Conservation (phyloP, 2,329 filamentous ascomycete genomes). For the Fusarium piperis region DNA sequence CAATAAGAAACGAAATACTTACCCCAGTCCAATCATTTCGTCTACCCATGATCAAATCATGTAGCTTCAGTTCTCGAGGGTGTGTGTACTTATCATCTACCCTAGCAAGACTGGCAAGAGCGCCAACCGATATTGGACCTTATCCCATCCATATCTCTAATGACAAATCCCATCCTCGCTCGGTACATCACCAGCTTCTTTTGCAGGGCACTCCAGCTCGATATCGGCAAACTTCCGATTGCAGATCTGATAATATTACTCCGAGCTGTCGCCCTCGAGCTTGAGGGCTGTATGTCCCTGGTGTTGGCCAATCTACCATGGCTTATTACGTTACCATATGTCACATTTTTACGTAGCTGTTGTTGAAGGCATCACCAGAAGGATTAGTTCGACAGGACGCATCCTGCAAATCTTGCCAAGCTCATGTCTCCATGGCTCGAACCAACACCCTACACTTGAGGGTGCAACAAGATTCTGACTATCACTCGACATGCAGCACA, state of each 20-base stretch:
- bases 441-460: slow-evolving; percentile 13
- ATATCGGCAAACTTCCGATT: not conserved
- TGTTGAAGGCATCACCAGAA: not conserved
- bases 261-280: not conserved
- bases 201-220: not conserved
- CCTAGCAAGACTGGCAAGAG: not conserved
- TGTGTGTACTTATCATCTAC: not conserved
- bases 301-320: not conserved
- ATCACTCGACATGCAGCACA: slow-evolving; percentile 5
- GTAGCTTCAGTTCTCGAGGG: not conserved
- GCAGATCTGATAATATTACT: not conserved
- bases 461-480: slow-evolving; percentile 7
- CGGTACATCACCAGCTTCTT: not conserved
- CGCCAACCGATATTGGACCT: not conserved
- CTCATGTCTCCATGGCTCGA: not conserved
- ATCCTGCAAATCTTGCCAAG: not conserved
- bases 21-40: not conserved
- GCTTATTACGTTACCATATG: not conserved
- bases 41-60: not conserved
- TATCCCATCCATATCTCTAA: not conserved
- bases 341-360: not conserved
- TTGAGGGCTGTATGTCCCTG: not conserved
- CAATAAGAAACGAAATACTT: not conserved
- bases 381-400: not conserved
- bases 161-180: not conserved